phyloP scores from a whole-genome alignment of 208 protist species.

The Crithidia thermophila region DNA sequence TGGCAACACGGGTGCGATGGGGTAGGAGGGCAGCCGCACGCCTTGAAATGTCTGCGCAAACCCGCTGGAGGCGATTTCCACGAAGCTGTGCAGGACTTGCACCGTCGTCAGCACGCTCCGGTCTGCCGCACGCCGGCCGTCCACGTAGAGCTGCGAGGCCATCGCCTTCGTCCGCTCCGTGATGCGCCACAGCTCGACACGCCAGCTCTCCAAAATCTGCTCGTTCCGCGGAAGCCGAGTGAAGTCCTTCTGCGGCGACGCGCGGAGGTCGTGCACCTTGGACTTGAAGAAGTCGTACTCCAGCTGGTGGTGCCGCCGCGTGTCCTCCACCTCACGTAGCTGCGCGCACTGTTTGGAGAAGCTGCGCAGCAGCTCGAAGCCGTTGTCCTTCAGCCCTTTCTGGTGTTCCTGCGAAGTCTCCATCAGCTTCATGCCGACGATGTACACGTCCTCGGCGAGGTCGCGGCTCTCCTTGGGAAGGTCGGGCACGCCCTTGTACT shows the following conservation, averaged over 20 bases:
- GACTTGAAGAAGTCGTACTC: constrained; percentile 84
- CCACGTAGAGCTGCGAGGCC: constrained; percentile 60
- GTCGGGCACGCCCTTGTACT: constrained; percentile 66
- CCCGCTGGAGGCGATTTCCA: constrained; percentile 46
- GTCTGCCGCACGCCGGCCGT: constrained; percentile 66
- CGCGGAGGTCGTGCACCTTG: constrained; percentile 70
- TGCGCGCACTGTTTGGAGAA: constrained; percentile 53
- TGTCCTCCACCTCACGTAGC: constrained; percentile 54
- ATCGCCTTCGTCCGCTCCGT: constrained; percentile 66
- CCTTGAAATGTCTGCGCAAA: constrained; percentile 59
- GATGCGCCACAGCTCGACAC: constrained; percentile 72
- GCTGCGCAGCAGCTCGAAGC: constrained; percentile 54
- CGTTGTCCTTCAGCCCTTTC: constrained; percentile 60
- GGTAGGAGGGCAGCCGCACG: constrained; percentile 52
- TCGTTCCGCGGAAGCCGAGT: constrained; percentile 81
- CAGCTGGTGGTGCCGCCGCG: constrained; percentile 59
- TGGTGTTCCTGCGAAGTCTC: constrained; percentile 58
- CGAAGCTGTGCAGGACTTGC: constrained; percentile 56
- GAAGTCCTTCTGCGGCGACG: constrained; percentile 54
- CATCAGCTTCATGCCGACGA: constrained; percentile 56
- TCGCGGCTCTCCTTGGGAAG: constrained; percentile 53
- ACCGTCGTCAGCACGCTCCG: constrained; percentile 59
- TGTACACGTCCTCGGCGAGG: constrained; percentile 54
- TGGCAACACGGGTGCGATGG: constrained; percentile 47
- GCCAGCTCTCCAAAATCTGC: constrained; percentile 73